These are phyloP conservation scores for Ananas comosus DNA, from an alignment of 176 grass and related monocot genomes.

Conservation along the genomic window DNA sequence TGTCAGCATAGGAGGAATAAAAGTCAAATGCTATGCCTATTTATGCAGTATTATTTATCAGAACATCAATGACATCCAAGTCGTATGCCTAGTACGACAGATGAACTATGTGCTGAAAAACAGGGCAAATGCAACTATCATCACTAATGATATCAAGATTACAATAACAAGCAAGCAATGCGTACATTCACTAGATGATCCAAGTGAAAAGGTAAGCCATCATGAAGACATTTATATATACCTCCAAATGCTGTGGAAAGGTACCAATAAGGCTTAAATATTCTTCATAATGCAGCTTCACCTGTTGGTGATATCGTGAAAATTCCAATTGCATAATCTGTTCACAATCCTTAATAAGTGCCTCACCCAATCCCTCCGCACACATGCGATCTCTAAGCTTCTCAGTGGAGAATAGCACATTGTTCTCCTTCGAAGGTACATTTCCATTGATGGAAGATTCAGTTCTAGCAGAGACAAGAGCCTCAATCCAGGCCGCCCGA, in stretches of 20 bases:
- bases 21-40: neutral
- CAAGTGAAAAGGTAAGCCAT: neutral
- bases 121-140: no score
- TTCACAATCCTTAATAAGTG: constrained; percentile 74
- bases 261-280: constrained; percentile 58
- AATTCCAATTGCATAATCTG: constrained; percentile 84
- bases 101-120: no score
- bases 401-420: constrained; percentile 61
- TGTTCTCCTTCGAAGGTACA: constrained; percentile 30
- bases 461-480: constrained; percentile 65
- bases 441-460: constrained; percentile 40
- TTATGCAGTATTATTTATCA: no score
- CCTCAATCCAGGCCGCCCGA: constrained; percentile 83
- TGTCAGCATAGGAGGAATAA: constrained; percentile 8
- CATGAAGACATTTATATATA: constrained; percentile 13
- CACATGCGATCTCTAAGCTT: constrained; percentile 65
- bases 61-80: no score
- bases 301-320: constrained; percentile 49
- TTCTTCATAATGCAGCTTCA: constrained; percentile 57
- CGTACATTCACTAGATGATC: constrained; percentile 2
- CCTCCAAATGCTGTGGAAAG: constrained; percentile 63
- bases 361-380: constrained; percentile 59
- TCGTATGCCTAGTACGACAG: no score
- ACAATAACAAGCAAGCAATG: constrained; percentile 5
- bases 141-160: neutral